Percentiles rank a stretch among this genome's conserved stretches.
Evolutionary conservation across 2,329 filamentous ascomycete genomes (phyloP).

Genomic region (Fusarium nodosum): DNA sequence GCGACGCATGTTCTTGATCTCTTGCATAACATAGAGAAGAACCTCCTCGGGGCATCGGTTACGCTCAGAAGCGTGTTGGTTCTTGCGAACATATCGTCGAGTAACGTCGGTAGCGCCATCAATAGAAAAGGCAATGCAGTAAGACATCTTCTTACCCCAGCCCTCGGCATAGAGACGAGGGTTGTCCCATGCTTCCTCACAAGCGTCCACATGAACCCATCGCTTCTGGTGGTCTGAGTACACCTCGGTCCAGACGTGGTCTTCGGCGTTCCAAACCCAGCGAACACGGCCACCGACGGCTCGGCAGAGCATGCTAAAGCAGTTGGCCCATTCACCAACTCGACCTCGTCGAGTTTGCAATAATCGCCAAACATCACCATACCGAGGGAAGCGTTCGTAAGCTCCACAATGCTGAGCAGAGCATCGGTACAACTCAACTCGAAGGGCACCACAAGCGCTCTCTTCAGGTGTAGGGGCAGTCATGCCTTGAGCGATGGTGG

Average conservation of each 20-base stretch:
- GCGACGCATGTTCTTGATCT: slow-evolving; percentile 88
- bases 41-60: slow-evolving; percentile 89
- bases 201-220: slow-evolving; percentile 97
- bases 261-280: slow-evolving; percentile 99
- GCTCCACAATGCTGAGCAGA: slow-evolving; percentile 79
- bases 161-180: slow-evolving; percentile 92
- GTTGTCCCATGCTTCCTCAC: slow-evolving; percentile 95
- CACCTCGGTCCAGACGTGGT: slow-evolving; percentile 97
- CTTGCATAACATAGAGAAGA: slow-evolving; percentile 89
- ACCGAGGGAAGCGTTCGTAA: slow-evolving; percentile 91
- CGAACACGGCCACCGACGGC: slow-evolving; percentile 91
- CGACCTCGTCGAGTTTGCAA: slow-evolving; percentile 88
- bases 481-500: slow-evolving; percentile 86
- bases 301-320: slow-evolving; percentile 97
- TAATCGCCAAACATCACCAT: slow-evolving; percentile 94
- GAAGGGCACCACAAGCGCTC: slow-evolving; percentile 84
- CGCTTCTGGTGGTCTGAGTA: slow-evolving; percentile 93
- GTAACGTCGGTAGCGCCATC: slow-evolving; percentile 81
- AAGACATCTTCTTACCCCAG: slow-evolving; percentile 96
- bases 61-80: slow-evolving; percentile 78
- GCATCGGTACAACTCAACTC: slow-evolving; percentile 93
- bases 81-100: slow-evolving; percentile 77
- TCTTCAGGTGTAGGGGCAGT: slow-evolving; percentile 90
- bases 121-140: slow-evolving; percentile 95
- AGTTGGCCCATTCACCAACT: slow-evolving; percentile 97